Evolutionary conservation across 805 yeast genomes (phyloP).

Genomic region (Metschnikowia shivogae): DNA sequence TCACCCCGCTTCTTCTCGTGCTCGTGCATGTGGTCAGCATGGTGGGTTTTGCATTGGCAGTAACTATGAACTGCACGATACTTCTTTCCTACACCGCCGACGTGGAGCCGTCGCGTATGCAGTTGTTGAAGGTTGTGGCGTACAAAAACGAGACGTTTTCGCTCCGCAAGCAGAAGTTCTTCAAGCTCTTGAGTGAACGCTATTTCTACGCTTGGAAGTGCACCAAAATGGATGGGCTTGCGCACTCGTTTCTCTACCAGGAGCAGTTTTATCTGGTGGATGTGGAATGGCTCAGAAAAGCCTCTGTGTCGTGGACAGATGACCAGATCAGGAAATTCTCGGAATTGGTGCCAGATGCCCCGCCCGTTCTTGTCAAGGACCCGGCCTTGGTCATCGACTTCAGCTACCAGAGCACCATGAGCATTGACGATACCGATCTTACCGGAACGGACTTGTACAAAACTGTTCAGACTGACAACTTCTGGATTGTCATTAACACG

Average conservation of each 20-base stretch:
- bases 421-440: slow-evolving; percentile 10
- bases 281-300: slow-evolving; percentile 2
- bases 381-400: slow-evolving; percentile 1
- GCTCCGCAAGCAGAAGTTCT: slow-evolving; percentile 8
- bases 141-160: slow-evolving; percentile 1
- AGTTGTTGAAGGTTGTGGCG: not conserved
- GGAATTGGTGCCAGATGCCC: slow-evolving; percentile 7
- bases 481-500: slow-evolving; percentile 15
- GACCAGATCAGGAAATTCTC: slow-evolving; percentile 10
- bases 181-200: slow-evolving; percentile 15
- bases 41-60: slow-evolving; percentile 10
- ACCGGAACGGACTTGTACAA: slow-evolving; percentile 13
- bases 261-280: slow-evolving; percentile 8
- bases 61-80: slow-evolving; percentile 11
- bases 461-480: slow-evolving; percentile 18
- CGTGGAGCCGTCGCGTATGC: not conserved
- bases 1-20: slow-evolving; percentile 12
- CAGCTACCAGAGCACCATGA: slow-evolving; percentile 10
- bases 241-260: slow-evolving; percentile 3
- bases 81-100: slow-evolving; percentile 1
- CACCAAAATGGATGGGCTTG: slow-evolving; percentile 10
- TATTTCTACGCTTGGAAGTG: slow-evolving; percentile 18
- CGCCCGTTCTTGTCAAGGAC: slow-evolving; percentile 4
- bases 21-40: slow-evolving; percentile 9
- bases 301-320: slow-evolving; percentile 9